These are phyloP conservation scores for Umbelopsis ramanniana DNA, from an alignment of 192 early-diverging fungal genomes.

Conservation along the genomic window DNA sequence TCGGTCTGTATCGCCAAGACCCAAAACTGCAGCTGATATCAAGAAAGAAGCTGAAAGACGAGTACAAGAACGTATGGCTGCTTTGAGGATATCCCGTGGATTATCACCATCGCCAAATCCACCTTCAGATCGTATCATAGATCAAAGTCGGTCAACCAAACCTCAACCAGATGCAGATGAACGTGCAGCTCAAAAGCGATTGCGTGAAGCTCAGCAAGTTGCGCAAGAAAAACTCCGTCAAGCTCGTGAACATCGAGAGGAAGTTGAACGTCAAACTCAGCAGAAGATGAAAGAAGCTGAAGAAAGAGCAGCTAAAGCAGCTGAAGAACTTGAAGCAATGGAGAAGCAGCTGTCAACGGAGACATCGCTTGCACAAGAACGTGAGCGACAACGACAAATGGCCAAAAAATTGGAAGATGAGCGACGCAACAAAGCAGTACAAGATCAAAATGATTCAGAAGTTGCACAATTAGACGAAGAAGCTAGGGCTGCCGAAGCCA, in stretches of 20 bases:
- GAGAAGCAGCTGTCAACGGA: slow-evolving; percentile 46
- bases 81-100: slow-evolving; percentile 29
- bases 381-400: slow-evolving; percentile 48
- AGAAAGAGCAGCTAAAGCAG: slow-evolving; percentile 47
- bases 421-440: slow-evolving; percentile 41
- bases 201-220: slow-evolving; percentile 37
- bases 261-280: slow-evolving; percentile 30
- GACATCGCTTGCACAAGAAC: slow-evolving; percentile 47
- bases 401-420: slow-evolving; percentile 47
- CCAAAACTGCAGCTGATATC: slow-evolving; percentile 43
- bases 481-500: slow-evolving; percentile 27
- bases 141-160: slow-evolving; percentile 6
- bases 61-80: slow-evolving; percentile 42
- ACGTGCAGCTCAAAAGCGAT: slow-evolving; percentile 39
- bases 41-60: slow-evolving; percentile 45
- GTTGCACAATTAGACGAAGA: slow-evolving; percentile 46
- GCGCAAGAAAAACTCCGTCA: slow-evolving; percentile 46
- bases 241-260: slow-evolving; percentile 38
- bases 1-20: slow-evolving; percentile 20
- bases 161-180: slow-evolving; percentile 35
- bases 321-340: slow-evolving; percentile 49
- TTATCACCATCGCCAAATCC: slow-evolving; percentile 23
- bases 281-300: slow-evolving; percentile 41
- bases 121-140: neutral
- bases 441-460: slow-evolving; percentile 40